Conservation (phyloP, 2,329 filamentous ascomycete genomes). For the Parafenestella ontariensis region DNA sequence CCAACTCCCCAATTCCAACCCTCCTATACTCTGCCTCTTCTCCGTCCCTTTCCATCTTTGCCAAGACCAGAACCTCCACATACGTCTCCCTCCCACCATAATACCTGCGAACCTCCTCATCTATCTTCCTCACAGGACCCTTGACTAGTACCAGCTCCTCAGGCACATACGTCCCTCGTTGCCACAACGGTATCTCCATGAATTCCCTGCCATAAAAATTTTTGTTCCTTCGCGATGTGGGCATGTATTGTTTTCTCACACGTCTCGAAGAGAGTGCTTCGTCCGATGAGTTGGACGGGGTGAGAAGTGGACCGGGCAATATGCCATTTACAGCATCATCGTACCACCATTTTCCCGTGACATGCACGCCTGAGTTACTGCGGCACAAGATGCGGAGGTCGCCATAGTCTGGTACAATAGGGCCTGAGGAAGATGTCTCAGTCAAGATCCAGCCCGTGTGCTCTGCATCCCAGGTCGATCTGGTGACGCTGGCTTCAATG, state of each 20-base stretch:
- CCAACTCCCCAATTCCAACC: constrained; percentile 1
- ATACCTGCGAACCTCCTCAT: neutral
- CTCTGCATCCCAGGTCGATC: neutral
- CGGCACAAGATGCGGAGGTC: neutral
- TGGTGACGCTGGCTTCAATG: neutral
- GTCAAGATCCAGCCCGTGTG: neutral
- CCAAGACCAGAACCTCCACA: neutral
- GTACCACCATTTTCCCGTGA: constrained; percentile 1
- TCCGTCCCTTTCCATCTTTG: neutral
- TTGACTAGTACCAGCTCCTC: constrained; percentile 4
- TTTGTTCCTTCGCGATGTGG: neutral
- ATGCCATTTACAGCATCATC: constrained; percentile 6
- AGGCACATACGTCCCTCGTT: constrained; percentile 2
- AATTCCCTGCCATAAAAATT: neutral
- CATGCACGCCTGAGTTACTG: neutral
- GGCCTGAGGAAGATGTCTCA: neutral
- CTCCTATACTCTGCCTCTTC: neutral
- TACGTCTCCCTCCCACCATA: neutral
- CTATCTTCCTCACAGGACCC: neutral
- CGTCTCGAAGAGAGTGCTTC: neutral
- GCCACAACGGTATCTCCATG: neutral
- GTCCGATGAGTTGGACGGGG: neutral
- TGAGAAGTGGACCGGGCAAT: neutral
- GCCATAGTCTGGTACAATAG: neutral
- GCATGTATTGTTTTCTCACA: neutral